Conservation (phyloP, 176 grass and related monocot species). For the Eleusine coracana region DNA sequence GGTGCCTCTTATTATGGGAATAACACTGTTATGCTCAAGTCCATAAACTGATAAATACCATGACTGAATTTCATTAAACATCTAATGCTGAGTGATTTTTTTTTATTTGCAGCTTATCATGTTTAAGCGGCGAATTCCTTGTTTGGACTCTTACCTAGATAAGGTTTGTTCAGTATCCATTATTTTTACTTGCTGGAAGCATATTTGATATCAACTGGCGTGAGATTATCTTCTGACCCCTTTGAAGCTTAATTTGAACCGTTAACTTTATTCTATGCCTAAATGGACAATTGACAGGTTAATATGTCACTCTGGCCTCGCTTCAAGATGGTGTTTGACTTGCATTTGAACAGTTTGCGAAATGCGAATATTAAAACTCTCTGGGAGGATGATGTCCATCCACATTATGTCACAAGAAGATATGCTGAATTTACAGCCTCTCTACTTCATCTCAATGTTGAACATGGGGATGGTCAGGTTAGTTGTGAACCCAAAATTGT, state of each 20-base stretch:
- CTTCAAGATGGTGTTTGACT: conserved; percentile 99
- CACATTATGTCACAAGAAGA: conserved; percentile 89
- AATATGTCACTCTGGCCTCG: conserved; percentile 93
- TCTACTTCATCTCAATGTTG: conserved; percentile 95
- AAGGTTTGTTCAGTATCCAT: conserved; percentile 62
- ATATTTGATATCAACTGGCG: neutral
- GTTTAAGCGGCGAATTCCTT: conserved; percentile 92
- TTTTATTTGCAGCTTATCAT: conserved; percentile 86
- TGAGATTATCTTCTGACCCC: conserved; percentile 8
- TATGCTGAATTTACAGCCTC: conserved; percentile 98
- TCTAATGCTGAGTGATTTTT: conserved; percentile 37
- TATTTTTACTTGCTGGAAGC: conserved; percentile 3
- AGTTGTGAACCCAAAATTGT: conserved; percentile 37
- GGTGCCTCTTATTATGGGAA: conserved; percentile 4
- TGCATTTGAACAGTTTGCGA: conserved; percentile 91
- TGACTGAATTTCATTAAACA: neutral
- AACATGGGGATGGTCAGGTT: conserved; percentile 97
- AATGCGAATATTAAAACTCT: conserved; percentile 88
- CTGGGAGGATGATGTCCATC: conserved; percentile 98
- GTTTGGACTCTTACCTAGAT: conserved; percentile 98
- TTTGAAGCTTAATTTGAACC: conserved; percentile 25
- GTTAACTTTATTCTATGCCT: conserved; percentile 5
- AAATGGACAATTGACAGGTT: conserved; percentile 54
- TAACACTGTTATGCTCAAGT: neutral
- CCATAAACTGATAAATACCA: conserved; percentile 7